Evolutionary conservation across 306 rosid genomes (phyloP), one percentile per base, ranked within the genome.

Genomic region (Sicyos edulis): DNA sequence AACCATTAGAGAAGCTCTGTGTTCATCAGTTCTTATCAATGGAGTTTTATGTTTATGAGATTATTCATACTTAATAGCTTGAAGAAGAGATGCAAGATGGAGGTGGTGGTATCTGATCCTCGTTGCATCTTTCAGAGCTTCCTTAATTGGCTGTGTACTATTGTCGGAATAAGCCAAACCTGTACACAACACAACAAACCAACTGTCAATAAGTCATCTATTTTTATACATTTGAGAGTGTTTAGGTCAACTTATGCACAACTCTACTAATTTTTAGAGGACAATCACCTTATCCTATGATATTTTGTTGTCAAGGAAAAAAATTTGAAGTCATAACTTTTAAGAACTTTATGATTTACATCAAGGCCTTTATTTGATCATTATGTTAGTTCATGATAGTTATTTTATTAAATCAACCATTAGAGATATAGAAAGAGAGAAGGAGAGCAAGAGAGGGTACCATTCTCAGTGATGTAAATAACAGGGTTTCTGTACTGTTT

Each of bases 41-140:
- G 54, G 32, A 65, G 51, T 20, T 42, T 42, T 8, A 1, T 42
- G 71, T 40, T 65, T 15, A 52, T 47, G 45, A 60, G 47, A 40
- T 49, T 22, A 58, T 59, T 42, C 49, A 2, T 47, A 81, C 84
- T 74, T 72, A 0, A 81, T 77, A 34, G 84, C 79, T 45, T 78
- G 4, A 14, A 56, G 34, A 50, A 81, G 77, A 57, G 66, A 62
- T 0, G 45, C 47, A 16, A 81, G 82, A 64, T 81, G 84, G 44
- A 37, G 44, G 2, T 58, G 47, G 57, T 57, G 78, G 59, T 73
- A 81, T 60, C 45, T 54, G 72, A 81, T 77, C 74, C 84, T 81
- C 44, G 7, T 0, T 22, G 17, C 61, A 24, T 81, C 84, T 54
- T 77, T 77, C 44, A 77, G 52, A 47, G 76, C 76, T 61, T 73